Evolutionary conservation across 441 rosid species (phyloP).

Genomic region (Biscutella laevigata): DNA sequence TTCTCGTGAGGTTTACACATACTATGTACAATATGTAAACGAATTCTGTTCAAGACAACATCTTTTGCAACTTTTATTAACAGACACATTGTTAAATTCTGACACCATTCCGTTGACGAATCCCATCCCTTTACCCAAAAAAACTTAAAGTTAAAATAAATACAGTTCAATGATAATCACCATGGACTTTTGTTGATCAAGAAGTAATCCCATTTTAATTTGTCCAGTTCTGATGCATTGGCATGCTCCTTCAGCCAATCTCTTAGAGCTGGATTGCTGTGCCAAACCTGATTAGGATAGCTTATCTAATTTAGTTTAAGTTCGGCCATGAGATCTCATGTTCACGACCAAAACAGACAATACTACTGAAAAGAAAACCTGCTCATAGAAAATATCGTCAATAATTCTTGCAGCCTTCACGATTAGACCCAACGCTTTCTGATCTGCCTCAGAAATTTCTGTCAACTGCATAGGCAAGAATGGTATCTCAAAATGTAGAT

Average conservation of each 20-base stretch:
- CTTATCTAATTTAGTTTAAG: background rate
- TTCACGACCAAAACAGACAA: background rate
- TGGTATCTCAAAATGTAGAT: background rate
- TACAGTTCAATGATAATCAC: conserved; percentile 31
- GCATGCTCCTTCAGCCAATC: conserved; percentile 80
- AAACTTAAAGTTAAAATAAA: conserved; percentile 4
- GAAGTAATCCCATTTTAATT: conserved; percentile 71
- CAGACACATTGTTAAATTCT: background rate
- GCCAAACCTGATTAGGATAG: conserved; percentile 53
- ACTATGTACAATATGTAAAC: background rate
- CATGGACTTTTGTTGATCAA: conserved; percentile 84
- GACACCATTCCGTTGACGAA: background rate
- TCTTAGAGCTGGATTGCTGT: conserved; percentile 68
- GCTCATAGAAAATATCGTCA: conserved; percentile 74
- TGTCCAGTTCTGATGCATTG: conserved; percentile 49
- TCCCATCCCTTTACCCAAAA: background rate
- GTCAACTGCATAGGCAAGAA: conserved; percentile 49
- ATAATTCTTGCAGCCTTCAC: conserved; percentile 74
- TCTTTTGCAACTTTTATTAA: background rate
- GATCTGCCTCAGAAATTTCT: conserved; percentile 58
- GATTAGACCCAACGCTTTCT: conserved; percentile 50
- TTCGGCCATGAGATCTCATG: conserved; percentile 6
- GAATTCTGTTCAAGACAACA: background rate
- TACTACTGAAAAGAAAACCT: conserved; percentile 43
- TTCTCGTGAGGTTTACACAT: background rate